Conservation (phyloP, 148 eudicot genomes). For the Rhododendron griersonianum region DNA sequence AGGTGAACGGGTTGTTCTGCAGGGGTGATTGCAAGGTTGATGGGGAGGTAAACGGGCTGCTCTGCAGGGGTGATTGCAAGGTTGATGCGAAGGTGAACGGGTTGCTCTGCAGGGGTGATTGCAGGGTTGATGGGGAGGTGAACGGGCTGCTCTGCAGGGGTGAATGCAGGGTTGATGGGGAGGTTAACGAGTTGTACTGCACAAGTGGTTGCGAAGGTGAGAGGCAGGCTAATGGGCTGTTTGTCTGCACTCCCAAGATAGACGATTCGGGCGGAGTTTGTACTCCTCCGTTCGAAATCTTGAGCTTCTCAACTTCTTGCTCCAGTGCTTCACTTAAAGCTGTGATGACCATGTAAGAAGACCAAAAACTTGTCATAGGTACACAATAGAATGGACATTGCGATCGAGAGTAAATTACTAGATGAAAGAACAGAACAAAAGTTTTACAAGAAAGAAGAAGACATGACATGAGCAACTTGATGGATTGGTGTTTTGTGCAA, state of each 20-base stretch:
- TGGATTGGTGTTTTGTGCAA: neutral
- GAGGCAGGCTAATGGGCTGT: neutral
- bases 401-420: neutral
- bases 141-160: neutral
- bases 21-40: too few relatives aligned
- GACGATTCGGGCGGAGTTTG: conserved; percentile 32
- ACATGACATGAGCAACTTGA: too few relatives aligned
- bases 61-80: too few relatives aligned
- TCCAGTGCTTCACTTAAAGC: conserved; percentile 47
- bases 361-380: neutral
- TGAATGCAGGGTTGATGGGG: neutral
- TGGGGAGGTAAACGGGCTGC: too few relatives aligned
- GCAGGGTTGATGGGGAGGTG: neutral
- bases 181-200: neutral
- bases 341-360: neutral
- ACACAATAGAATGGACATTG: neutral
- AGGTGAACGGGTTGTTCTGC: too few relatives aligned
- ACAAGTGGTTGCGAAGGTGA: neutral
- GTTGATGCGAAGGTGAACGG: too few relatives aligned
- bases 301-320: conserved; percentile 57
- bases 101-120: too few relatives aligned
- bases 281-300: conserved; percentile 40
- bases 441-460: too few relatives aligned
- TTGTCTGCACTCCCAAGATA: conserved; percentile 16
- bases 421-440: neutral